Evolutionary conservation across 2,329 filamentous ascomycete genomes (phyloP), one percentile per base, ranked within the genome.

Genomic region (Penicillium paneum): DNA sequence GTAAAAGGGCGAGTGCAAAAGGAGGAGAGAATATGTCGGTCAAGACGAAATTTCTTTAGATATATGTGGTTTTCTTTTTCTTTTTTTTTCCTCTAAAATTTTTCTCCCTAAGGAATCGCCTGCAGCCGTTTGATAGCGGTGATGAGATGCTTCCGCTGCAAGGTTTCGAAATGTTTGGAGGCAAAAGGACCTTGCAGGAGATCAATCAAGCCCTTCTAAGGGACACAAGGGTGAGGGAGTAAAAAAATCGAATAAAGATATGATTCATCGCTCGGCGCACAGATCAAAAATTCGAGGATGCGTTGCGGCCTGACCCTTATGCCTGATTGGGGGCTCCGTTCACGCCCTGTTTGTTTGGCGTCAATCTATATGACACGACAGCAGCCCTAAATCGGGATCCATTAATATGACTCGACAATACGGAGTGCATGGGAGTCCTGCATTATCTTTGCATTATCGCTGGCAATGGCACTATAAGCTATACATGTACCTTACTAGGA

Each of bases 281-380:
- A 63, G 59, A 62, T 63, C 49, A 56, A 54, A 55, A 55, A 54
- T 60, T 44, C 48, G 34, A 59, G 46, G 52, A 54, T 63, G 63
- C 58, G 60, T 64, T 64, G 60, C 63, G 62, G 63, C 61, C 63
- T 64, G 63, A 64, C 58, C 52, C 50, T 57, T 51, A 57, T 64
- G 62, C 62, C 61, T 64, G 61, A 64, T 64, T 60, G 56, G 59
- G 53, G 49, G 49, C 42, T 52, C 29, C 44, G 19, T 49, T 42
- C 45, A 38, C 51, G 49, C 44, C 51, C 44, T 53, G 51, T 47
- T 49, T 31, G 36, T 53, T 49, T 40, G 40, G 49, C 47, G 38
- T 38, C 32, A 43, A 50, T 51, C n/a, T 51, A 45, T 31, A 50
- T 41, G 50, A 47, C 35, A 52, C 47, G 35, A 49, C 46, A 49